Evolutionary conservation across 2,329 filamentous ascomycete genomes (phyloP).

Genomic region (Alternaria metachromatica): DNA sequence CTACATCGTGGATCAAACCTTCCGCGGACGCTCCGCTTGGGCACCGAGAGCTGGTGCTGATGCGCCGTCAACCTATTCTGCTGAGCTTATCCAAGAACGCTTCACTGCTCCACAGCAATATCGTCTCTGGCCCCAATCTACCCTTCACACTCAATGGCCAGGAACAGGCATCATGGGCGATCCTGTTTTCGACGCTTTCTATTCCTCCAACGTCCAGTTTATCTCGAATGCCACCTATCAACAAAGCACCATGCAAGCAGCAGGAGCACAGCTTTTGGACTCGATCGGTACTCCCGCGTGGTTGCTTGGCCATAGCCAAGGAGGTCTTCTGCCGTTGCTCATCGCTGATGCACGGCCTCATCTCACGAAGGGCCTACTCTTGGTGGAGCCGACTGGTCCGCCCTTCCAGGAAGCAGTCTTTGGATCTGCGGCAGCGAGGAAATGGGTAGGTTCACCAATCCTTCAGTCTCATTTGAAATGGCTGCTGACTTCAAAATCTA

Average conservation of each 20-base stretch:
- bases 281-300: constrained; percentile 49
- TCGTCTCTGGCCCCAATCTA: constrained; percentile 50
- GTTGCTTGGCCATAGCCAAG: constrained; percentile 56
- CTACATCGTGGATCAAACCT: constrained; percentile 57
- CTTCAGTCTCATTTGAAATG: not conserved
- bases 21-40: constrained; percentile 54
- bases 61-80: constrained; percentile 1
- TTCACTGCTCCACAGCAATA: constrained; percentile 12
- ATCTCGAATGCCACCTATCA: constrained; percentile 28
- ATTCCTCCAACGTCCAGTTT: constrained; percentile 51
- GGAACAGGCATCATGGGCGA: constrained; percentile 52
- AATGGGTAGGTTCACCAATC: not conserved
- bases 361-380: constrained; percentile 57
- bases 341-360: constrained; percentile 59
- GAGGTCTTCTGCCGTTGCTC: constrained; percentile 50
- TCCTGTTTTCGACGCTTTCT: constrained; percentile 57
- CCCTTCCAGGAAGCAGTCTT: constrained; percentile 50
- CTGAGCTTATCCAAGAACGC: not conserved
- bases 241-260: constrained; percentile 26
- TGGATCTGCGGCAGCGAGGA: not conserved
- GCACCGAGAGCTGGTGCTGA: constrained; percentile 2
- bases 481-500: not conserved
- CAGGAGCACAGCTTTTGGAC: constrained; percentile 52
- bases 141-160: constrained; percentile 54
- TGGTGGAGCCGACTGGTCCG: constrained; percentile 61